Base-by-base conservation (phyloP, 2,329 filamentous ascomycete genomes). In the Fusarium mundagurra region DNA sequence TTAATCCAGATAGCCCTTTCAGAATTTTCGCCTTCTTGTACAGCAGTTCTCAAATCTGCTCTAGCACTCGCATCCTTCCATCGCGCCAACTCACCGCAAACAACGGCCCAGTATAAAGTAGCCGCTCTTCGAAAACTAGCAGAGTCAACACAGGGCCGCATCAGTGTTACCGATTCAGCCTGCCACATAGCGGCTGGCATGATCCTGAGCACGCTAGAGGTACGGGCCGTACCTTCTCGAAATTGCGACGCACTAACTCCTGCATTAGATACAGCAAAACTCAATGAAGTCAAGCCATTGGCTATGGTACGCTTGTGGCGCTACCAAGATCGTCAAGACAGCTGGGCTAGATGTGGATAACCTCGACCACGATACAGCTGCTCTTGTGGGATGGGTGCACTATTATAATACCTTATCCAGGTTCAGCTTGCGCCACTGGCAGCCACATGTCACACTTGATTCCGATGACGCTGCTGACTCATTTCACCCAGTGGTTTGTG, bases 171-270 rank as follows among this genome's bases (percentile, higher is more conserved):
- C 9, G 62, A 69, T 9, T 74, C 64, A 1, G 54, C 67, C 3
- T 76, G 74, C 7, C 76, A 78, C 27, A 64, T 78, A 5, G 76
- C 70, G 16, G 64, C 76, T 6, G 74, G 76, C 0, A 77, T 78
- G 24, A 45, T 77, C 1, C 17, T 77, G 0, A 68, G 73, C 27
- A 69, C 71, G 16, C 54, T 75, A 1, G 75, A 77, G 67, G 75
- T 70, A 54, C 3, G 12, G 8, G 4, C 18, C 13, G 41, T 2
- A 27, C 5, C 11, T 5, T 7, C 3, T 10, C 6, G 2, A 22
- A 8, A 2, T 4, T 3, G 7, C 2, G 6, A 24, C 20, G 2
- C 10, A 51, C 34, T 67, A 4, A 44, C 5, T 12, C 5, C 16
- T 7, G 11, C 5, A 0, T 8, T 14, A 77, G 76, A 54, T 76